Evolutionary conservation across 306 rosid genomes (phyloP).

Genomic region (Lotus japonicus): DNA sequence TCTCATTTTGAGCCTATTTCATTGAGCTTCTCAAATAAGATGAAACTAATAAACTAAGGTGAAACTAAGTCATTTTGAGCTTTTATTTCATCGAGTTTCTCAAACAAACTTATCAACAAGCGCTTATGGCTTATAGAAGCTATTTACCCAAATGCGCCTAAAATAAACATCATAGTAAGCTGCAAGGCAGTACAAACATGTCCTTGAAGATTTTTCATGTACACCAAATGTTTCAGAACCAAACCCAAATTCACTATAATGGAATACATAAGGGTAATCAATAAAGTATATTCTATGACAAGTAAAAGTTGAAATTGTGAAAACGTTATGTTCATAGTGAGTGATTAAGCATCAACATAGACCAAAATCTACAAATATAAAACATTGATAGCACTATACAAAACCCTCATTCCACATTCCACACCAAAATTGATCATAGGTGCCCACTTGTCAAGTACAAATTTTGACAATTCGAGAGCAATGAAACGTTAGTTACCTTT

Average conservation of each 20-base stretch:
- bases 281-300: neutral
- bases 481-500: constrained; percentile 43
- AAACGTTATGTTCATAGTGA: neutral
- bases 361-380: neutral
- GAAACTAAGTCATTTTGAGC: too few species aligned
- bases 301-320: neutral
- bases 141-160: too few species aligned
- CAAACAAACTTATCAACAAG: too few species aligned
- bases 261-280: neutral
- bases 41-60: too few species aligned
- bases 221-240: neutral
- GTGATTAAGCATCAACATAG: too few species aligned
- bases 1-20: too few species aligned
- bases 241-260: neutral
- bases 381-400: too few species aligned
- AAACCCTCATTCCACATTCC: too few species aligned
- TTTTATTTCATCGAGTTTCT: too few species aligned
- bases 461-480: neutral
- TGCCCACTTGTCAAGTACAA: neutral
- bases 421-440: too few species aligned
- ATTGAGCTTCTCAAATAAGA: too few species aligned
- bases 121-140: too few species aligned
- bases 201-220: neutral
- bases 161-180: neutral
- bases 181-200: neutral